phyloP scores from a whole-genome alignment of 2,329 filamentous ascomycete species.

The Diplodia corticola region DNA sequence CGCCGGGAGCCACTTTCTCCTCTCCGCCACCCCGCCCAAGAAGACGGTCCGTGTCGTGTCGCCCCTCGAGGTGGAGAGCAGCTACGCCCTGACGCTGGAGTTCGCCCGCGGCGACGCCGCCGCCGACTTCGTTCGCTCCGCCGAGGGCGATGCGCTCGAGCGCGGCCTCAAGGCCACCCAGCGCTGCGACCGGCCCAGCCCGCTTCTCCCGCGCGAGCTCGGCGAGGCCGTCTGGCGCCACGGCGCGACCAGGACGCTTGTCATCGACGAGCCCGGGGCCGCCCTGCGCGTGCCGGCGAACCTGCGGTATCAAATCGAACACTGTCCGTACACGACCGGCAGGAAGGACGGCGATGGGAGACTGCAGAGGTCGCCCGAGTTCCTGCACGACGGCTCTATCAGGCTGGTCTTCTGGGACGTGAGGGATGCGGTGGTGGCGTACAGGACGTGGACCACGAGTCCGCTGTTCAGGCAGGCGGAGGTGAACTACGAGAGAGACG shows the following conservation, averaged over 20 bases:
- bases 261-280: not conserved
- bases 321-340: not conserved
- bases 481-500: not conserved
- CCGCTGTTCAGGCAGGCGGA: not conserved
- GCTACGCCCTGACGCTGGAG: not conserved
- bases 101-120: slow-evolving; percentile 5
- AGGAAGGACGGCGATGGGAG: not conserved
- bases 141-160: not conserved
- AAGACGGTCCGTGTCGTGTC: not conserved
- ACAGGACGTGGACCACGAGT: not conserved
- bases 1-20: not conserved
- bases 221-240: not conserved
- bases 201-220: not conserved
- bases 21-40: not conserved
- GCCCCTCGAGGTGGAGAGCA: not conserved
- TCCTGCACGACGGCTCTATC: not conserved
- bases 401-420: slow-evolving; percentile 1
- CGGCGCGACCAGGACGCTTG: not conserved
- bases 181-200: not conserved
- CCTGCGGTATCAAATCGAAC: slow-evolving; percentile 2
- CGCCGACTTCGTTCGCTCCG: not conserved
- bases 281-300: slow-evolving; percentile 1
- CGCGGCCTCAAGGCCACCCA: slow-evolving; percentile 7
- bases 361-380: not conserved
- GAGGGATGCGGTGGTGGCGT: slow-evolving; percentile 1